Conservation (phyloP, 345 rosid genomes). For the Lagerstroemia speciosa region DNA sequence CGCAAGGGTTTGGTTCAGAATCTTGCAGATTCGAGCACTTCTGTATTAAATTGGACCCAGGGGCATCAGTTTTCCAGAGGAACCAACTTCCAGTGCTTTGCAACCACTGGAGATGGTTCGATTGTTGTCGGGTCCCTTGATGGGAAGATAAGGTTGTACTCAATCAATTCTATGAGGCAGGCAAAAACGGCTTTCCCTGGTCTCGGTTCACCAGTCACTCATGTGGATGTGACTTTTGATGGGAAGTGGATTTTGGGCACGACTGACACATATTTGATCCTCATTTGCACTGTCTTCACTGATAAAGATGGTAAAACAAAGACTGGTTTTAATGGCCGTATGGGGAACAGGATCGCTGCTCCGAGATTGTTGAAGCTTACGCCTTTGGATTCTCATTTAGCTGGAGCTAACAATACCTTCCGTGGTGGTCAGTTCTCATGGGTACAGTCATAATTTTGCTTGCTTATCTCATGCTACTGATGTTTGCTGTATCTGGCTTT, state of each 20-base stretch:
- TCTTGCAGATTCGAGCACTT: slow-evolving; percentile 53
- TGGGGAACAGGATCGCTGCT: slow-evolving; percentile 96
- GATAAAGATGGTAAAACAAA: slow-evolving; percentile 78
- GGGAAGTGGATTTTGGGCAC: slow-evolving; percentile 99
- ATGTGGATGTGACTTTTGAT: slow-evolving; percentile 92
- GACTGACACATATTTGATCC: slow-evolving; percentile 82
- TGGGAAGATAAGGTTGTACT: slow-evolving; percentile 92
- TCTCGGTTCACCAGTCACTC: slow-evolving; percentile 89
- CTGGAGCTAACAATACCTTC: slow-evolving; percentile 76
- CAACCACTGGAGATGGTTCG: slow-evolving; percentile 97
- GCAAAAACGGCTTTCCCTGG: slow-evolving; percentile 99
- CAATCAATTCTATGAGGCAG: slow-evolving; percentile 82
- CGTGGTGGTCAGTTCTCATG: slow-evolving; percentile 92
- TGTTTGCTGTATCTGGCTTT: not conserved
- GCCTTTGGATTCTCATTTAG: slow-evolving; percentile 84
- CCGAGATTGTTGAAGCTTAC: slow-evolving; percentile 86
- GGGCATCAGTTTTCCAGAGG: slow-evolving; percentile 99
- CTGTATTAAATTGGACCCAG: slow-evolving; percentile 84
- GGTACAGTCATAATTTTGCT: slow-evolving; percentile 31
- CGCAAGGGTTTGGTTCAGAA: slow-evolving; percentile 82
- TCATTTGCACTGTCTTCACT: slow-evolving; percentile 77
- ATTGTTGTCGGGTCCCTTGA: slow-evolving; percentile 95
- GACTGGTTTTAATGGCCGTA: slow-evolving; percentile 93
- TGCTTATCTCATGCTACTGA: not conserved
- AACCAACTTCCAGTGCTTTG: slow-evolving; percentile 95